phyloP scores from a whole-genome alignment of 2,329 filamentous ascomycete genomes.

The Phialophora tarda region DNA sequence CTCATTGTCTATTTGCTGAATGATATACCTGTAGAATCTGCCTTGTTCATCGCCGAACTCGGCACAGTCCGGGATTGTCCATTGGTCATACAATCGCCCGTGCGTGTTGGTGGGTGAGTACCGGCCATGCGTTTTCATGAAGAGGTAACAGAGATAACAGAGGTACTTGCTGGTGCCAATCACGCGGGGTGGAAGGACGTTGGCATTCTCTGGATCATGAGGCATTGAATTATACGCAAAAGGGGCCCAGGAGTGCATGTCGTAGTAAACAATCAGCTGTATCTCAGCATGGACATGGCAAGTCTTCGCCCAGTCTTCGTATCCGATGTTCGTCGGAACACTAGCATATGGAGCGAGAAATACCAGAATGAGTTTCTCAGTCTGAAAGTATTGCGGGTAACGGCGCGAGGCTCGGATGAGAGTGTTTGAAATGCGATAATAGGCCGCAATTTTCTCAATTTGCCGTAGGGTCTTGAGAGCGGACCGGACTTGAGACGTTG shows the following conservation, averaged over 20 bases:
- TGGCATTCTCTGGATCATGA: not conserved
- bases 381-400: constrained; percentile 16
- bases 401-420: constrained; percentile 23
- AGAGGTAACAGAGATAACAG: constrained; percentile 40
- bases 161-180: constrained; percentile 39
- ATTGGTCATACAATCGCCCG: constrained; percentile 39
- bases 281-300: constrained; percentile 39
- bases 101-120: constrained; percentile 35
- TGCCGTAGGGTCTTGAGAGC: constrained; percentile 29
- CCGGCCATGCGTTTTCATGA: constrained; percentile 32
- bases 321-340: constrained; percentile 14
- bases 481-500: constrained; percentile 28
- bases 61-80: constrained; percentile 36
- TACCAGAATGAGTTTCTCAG: constrained; percentile 4
- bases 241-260: not conserved
- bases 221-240: not conserved
- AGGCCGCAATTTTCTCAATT: constrained; percentile 37
- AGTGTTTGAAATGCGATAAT: constrained; percentile 29
- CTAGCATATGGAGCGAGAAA: constrained; percentile 24
- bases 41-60: constrained; percentile 15
- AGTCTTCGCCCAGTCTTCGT: constrained; percentile 15
- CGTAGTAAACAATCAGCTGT: constrained; percentile 38
- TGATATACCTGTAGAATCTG: not conserved
- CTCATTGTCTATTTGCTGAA: constrained; percentile 11
- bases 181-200: constrained; percentile 21